These are phyloP conservation scores for Trichoderma sp. DNA, from an alignment of 2,329 filamentous ascomycete genomes.

Conservation along the genomic window DNA sequence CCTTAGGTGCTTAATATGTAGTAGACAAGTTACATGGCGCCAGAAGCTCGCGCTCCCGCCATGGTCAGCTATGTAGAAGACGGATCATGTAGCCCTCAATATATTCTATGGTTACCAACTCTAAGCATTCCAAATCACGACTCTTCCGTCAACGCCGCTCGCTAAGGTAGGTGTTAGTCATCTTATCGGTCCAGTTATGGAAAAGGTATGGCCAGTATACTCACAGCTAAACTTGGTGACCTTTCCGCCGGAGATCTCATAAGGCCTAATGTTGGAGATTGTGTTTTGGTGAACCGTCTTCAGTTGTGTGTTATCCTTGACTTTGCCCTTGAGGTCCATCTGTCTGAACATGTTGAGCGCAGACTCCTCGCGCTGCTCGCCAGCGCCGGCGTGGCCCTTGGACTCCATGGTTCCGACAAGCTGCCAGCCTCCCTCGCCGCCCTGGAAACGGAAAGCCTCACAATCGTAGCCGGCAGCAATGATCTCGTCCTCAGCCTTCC, in stretches of 20 bases:
- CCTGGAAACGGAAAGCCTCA: conserved; percentile 88
- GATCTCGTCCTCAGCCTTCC: conserved; percentile 90
- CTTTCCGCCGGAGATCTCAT: conserved; percentile 64
- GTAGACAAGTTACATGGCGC: background rate
- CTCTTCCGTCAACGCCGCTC: conserved; percentile 79
- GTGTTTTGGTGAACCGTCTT: conserved; percentile 98
- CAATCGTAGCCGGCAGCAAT: conserved; percentile 91
- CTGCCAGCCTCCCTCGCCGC: conserved; percentile 79
- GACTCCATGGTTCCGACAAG: conserved; percentile 79
- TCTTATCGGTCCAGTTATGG: background rate
- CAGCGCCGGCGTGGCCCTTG: conserved; percentile 65
- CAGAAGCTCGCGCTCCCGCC: background rate
- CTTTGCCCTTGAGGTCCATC: conserved; percentile 97
- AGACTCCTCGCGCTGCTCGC: conserved; percentile 77
- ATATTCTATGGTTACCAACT: background rate
- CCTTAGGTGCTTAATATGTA: conserved; percentile 1
- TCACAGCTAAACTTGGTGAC: conserved; percentile 87
- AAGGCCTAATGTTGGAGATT: conserved; percentile 80
- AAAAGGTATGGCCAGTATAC: conserved; percentile 41
- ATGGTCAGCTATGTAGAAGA: background rate
- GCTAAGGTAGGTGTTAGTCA: conserved; percentile 53
- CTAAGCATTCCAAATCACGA: conserved; percentile 72
- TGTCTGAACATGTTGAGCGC: conserved; percentile 98
- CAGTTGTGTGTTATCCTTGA: conserved; percentile 88
- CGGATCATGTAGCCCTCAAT: background rate